Evolutionary conservation across 2,329 filamentous ascomycete species (phyloP).

Genomic region (Chrysoporthe puriensis): DNA sequence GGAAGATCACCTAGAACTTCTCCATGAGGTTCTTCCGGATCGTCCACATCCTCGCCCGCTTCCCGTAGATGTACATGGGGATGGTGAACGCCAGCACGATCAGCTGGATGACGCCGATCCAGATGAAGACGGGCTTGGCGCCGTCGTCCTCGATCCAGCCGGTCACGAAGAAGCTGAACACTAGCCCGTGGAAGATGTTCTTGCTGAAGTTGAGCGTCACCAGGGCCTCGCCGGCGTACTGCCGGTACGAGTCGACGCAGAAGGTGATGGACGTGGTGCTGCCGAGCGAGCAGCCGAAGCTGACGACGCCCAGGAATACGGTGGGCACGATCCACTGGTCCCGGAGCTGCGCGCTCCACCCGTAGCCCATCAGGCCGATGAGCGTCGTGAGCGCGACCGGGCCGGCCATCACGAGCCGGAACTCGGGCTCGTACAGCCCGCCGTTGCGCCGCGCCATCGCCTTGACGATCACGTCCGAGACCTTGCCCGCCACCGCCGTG

Average conservation of each 20-base stretch:
- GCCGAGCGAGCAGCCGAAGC: slow-evolving; percentile 88
- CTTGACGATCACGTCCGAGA: slow-evolving; percentile 83
- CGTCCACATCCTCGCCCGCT: slow-evolving; percentile 92
- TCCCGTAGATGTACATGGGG: slow-evolving; percentile 94
- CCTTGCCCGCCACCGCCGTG: slow-evolving; percentile 86
- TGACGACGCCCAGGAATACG: slow-evolving; percentile 88
- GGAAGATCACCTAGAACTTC: slow-evolving; percentile 47
- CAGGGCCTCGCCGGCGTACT: slow-evolving; percentile 91
- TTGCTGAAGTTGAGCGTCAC: slow-evolving; percentile 95
- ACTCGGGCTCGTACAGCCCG: slow-evolving; percentile 95
- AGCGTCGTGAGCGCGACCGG: slow-evolving; percentile 79
- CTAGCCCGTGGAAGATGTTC: slow-evolving; percentile 87
- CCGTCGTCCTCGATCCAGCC: slow-evolving; percentile 79
- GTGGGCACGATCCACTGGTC: slow-evolving; percentile 92
- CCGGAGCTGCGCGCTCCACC: slow-evolving; percentile 80
- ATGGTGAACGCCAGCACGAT: slow-evolving; percentile 74
- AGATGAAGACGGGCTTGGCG: slow-evolving; percentile 77
- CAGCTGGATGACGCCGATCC: slow-evolving; percentile 84
- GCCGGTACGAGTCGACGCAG: slow-evolving; percentile 88
- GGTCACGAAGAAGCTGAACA: slow-evolving; percentile 88
- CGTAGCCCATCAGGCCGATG: slow-evolving; percentile 90
- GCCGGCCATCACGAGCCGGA: slow-evolving; percentile 83
- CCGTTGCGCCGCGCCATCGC: slow-evolving; percentile 83
- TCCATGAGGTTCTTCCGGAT: slow-evolving; percentile 86
- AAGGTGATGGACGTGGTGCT: slow-evolving; percentile 94